These are phyloP conservation scores for Exophiala sp. DNA, from an alignment of 2,329 filamentous ascomycete genomes.

Conservation along the genomic window DNA sequence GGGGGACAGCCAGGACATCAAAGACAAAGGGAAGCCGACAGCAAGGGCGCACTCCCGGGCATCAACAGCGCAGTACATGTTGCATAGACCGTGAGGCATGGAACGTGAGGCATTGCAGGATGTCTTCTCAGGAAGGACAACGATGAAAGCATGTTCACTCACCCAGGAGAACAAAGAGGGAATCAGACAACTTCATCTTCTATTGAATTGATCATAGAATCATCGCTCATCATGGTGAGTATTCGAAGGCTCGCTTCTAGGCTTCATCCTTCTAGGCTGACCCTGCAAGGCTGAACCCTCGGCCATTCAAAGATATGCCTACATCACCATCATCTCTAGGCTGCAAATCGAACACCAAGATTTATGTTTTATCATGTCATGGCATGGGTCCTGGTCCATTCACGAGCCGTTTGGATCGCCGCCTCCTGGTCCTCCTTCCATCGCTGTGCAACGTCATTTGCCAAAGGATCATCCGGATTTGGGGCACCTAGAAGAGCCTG, in stretches of 20 bases:
- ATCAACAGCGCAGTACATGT: neutral
- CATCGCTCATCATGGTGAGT: conserved; percentile 16
- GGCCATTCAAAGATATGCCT: neutral
- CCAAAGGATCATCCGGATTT: conserved; percentile 96
- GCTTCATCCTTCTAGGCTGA: conserved; percentile 2
- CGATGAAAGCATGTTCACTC: neutral
- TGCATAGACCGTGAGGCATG: neutral
- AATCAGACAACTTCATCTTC: conserved; percentile 8
- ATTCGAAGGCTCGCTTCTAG: conserved; percentile 2
- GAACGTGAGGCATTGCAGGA: too few relatives aligned
- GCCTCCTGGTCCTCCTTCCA: conserved; percentile 96
- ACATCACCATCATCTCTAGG: neutral
- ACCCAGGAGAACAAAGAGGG: conserved; percentile 2
- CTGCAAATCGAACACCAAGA: neutral
- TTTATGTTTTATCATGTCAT: conserved; percentile 39
- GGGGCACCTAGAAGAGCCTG: conserved; percentile 92
- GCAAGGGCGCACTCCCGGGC: neutral
- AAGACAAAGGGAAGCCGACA: neutral
- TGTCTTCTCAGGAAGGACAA: neutral
- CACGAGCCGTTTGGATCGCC: conserved; percentile 83
- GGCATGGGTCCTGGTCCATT: conserved; percentile 72
- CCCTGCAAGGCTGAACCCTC: too few relatives aligned
- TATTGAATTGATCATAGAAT: conserved; percentile 19
- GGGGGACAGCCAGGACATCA: neutral
- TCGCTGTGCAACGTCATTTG: conserved; percentile 92